Evolutionary conservation across 148 eudicot species (phyloP).

Genomic region (Limonium bicolor): DNA sequence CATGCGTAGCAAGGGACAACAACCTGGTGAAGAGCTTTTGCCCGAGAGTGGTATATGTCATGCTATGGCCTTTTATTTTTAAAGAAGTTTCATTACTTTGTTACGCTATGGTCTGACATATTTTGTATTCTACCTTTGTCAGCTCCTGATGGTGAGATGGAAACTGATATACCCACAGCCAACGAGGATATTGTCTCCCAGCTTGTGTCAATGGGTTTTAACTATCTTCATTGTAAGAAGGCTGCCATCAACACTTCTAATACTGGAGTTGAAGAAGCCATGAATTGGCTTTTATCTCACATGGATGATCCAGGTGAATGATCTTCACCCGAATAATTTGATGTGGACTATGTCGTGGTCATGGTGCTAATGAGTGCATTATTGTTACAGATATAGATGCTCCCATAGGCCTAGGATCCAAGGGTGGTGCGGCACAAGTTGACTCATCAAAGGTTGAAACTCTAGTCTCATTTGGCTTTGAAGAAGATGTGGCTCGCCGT

Average conservation of each 20-base stretch:
- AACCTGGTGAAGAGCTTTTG: slow-evolving; percentile 90
- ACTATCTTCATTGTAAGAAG: slow-evolving; percentile 57
- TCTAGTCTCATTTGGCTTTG: slow-evolving; percentile 68
- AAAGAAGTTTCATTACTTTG: no score
- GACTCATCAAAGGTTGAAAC: slow-evolving; percentile 67
- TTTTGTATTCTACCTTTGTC: no score
- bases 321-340: no score
- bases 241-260: slow-evolving; percentile 82
- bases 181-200: slow-evolving; percentile 65
- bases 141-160: slow-evolving; percentile 28
- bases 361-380: not conserved
- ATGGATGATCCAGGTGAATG: slow-evolving; percentile 86
- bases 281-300: slow-evolving; percentile 94
- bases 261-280: slow-evolving; percentile 87
- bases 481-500: slow-evolving; percentile 60
- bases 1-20: slow-evolving; percentile 96
- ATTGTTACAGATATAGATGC: slow-evolving; percentile 62
- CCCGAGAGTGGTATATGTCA: slow-evolving; percentile 57
- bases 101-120: no score
- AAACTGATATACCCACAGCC: slow-evolving; percentile 22
- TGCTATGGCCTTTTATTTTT: not conserved
- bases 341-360: no score
- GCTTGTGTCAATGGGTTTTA: slow-evolving; percentile 82
- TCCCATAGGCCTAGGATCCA: slow-evolving; percentile 38
- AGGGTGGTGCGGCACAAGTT: slow-evolving; percentile 24